A percentile compares a stretch with the other conserved stretches of the same genome.
Evolutionary conservation across 306 rosid species (phyloP).

Genomic region (Ammopiptanthus mongolicus): DNA sequence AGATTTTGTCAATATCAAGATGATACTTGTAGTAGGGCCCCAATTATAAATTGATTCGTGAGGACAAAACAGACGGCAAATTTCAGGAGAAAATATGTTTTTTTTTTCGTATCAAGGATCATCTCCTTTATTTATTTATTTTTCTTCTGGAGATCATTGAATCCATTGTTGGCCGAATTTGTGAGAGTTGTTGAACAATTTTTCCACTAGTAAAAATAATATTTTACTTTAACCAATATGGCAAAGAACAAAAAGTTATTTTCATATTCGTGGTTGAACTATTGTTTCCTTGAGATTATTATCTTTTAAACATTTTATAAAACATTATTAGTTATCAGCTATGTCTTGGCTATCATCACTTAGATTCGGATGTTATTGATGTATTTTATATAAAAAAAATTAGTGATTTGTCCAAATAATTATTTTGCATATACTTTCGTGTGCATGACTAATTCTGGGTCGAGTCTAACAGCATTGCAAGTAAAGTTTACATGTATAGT

Average conservation of each 20-base stretch:
- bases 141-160: background rate
- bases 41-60: background rate
- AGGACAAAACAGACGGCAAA: background rate
- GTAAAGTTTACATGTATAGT: background rate
- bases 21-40: background rate
- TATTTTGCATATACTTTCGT: no score
- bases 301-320: no score
- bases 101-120: background rate
- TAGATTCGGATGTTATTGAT: no score
- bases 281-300: background rate
- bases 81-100: background rate
- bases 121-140: background rate
- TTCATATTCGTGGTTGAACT: background rate
- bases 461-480: no score
- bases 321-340: no score
- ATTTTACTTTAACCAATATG: no score
- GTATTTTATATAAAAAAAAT: no score
- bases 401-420: no score
- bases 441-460: no score
- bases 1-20: slow-evolving; percentile 20
- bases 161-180: background rate
- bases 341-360: no score
- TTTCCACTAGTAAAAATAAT: background rate
- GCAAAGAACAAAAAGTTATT: no score
- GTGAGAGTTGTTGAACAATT: background rate